Conservation (phyloP, 306 rosid genomes). For the Elaeagnus macrophylla region DNA sequence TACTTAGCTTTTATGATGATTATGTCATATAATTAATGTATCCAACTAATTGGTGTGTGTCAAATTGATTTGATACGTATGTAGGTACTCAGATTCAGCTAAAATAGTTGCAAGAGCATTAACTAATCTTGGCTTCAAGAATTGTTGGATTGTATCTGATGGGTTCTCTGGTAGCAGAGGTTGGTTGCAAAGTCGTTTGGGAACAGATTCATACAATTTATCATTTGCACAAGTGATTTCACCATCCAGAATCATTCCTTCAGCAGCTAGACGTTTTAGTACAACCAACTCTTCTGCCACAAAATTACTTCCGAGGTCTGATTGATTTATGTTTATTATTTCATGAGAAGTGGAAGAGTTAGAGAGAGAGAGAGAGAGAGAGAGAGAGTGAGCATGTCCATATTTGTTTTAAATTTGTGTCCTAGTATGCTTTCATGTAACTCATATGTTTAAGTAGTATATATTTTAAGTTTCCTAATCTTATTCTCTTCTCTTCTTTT, state of each 20-base stretch:
- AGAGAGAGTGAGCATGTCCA: no score
- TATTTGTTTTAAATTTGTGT: no score
- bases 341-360: no score
- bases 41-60: background rate
- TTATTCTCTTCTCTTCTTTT: no score
- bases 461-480: no score
- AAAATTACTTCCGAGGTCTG: conserved; percentile 60
- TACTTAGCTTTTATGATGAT: background rate
- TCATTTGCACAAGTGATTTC: conserved; percentile 74
- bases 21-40: no score
- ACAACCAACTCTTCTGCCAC: conserved; percentile 34
- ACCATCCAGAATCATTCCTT: conserved; percentile 71
- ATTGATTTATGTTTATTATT: background rate
- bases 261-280: conserved; percentile 48
- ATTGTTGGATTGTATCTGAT: conserved; percentile 61
- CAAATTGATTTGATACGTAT: background rate
- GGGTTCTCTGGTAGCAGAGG: conserved; percentile 88
- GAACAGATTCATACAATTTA: conserved; percentile 66
- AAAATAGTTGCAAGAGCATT: conserved; percentile 71
- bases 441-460: no score
- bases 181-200: conserved; percentile 90
- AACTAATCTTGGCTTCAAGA: conserved; percentile 59
- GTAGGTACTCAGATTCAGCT: conserved; percentile 72
- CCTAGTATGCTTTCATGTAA: no score
- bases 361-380: no score